Evolutionary conservation across 768 basidiomycete species (phyloP).

Genomic region (Russula olivacea): DNA sequence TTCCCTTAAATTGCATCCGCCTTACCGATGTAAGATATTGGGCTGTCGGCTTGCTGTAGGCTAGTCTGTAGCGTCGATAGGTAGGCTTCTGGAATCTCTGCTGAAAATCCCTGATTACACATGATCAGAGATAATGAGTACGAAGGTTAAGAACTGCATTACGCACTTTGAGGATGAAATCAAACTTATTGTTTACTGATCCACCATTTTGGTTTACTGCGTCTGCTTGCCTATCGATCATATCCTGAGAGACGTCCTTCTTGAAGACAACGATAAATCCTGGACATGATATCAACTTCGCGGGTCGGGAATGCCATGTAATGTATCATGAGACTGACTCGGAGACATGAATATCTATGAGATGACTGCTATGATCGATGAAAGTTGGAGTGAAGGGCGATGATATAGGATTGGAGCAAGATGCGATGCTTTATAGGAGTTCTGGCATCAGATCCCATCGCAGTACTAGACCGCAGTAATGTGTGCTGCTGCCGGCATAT

Average conservation of each 20-base stretch:
- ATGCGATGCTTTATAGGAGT: slow-evolving; percentile 5
- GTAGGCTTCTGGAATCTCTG: slow-evolving; percentile 33
- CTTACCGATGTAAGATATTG: slow-evolving; percentile 47
- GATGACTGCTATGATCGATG: neutral
- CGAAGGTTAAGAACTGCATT: neutral
- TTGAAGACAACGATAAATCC: slow-evolving; percentile 57
- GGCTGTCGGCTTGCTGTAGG: slow-evolving; percentile 25
- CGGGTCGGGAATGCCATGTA: neutral
- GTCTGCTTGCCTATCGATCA: slow-evolving; percentile 39
- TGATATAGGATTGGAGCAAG: neutral
- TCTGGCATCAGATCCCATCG: neutral
- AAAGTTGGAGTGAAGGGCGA: neutral
- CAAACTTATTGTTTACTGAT: slow-evolving; percentile 37
- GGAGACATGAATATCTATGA: slow-evolving; percentile 24
- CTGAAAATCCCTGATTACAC: slow-evolving; percentile 40
- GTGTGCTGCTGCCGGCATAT: neutral
- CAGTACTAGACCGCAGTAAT: neutral
- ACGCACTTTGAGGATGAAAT: slow-evolving; percentile 27
- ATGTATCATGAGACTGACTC: slow-evolving; percentile 19
- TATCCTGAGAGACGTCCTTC: slow-evolving; percentile 35
- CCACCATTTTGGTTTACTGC: slow-evolving; percentile 42
- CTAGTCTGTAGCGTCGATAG: slow-evolving; percentile 34
- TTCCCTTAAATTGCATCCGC: neutral
- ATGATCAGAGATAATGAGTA: neutral
- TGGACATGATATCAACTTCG: slow-evolving; percentile 28